phyloP scores from a whole-genome alignment of 495 filamentous ascomycete genomes.

The Podospora pseudoanserina region DNA sequence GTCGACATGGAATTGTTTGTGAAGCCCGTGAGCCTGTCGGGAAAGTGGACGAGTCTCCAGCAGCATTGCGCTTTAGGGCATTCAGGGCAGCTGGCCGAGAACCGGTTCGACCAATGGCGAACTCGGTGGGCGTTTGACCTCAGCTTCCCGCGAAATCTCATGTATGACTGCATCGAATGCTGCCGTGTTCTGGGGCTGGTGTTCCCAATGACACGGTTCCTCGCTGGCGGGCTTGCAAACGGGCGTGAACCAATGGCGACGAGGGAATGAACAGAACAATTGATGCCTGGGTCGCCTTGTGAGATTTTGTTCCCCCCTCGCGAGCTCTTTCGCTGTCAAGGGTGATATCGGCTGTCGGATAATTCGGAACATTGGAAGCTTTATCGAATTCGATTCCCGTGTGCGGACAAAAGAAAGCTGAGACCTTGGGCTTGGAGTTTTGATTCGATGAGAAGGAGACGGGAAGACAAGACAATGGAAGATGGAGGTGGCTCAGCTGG shows the following conservation, averaged over 20 bases:
- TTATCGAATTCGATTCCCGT: background rate
- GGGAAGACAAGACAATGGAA: too few relatives aligned
- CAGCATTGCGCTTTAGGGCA: conserved; percentile 11
- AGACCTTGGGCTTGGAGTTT: background rate
- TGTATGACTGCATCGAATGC: conserved; percentile 30
- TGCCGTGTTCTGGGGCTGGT: conserved; percentile 13
- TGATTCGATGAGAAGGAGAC: background rate
- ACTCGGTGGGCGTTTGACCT: conserved; percentile 27
- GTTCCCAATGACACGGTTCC: conserved; percentile 28
- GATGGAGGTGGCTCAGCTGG: background rate
- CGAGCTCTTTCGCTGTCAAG: background rate
- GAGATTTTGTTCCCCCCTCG: background rate
- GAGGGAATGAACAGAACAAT: conserved; percentile 12
- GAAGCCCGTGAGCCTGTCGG: conserved; percentile 7
- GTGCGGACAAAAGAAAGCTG: background rate
- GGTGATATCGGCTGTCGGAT: background rate
- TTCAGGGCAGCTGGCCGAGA: conserved; percentile 18
- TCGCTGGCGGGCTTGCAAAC: conserved; percentile 17
- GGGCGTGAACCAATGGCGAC: conserved; percentile 19
- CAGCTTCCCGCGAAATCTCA: conserved; percentile 28
- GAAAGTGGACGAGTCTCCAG: conserved; percentile 13
- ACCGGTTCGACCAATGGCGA: conserved; percentile 22
- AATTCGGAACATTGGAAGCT: background rate
- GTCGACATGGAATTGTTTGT: conserved; percentile 23
- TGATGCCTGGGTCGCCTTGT: conserved; percentile 3